Evolutionary conservation across 2,329 filamentous ascomycete genomes (phyloP).

Genomic region (Pseudogymnoascus sp.): DNA sequence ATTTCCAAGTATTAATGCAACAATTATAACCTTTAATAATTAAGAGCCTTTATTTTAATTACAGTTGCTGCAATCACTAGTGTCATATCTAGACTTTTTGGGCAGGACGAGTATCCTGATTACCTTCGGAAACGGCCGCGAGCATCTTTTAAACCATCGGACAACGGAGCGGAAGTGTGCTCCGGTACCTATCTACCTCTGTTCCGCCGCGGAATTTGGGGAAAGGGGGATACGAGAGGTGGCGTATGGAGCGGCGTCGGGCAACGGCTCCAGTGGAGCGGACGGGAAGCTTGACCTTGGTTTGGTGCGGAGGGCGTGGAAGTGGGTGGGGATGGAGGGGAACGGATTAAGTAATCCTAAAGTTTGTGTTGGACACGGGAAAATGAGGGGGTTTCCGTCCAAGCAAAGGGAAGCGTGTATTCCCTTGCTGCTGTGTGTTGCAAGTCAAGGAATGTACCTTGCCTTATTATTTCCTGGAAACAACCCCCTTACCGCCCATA

Average conservation of each 20-base stretch:
- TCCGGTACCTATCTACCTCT: not conserved
- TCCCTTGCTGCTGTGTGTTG: not conserved
- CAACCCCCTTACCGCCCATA: not conserved
- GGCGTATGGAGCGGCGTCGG: not conserved
- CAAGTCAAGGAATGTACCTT: not conserved
- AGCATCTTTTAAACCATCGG: not conserved
- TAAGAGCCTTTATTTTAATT: not conserved
- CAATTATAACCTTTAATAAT: not conserved
- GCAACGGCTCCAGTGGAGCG: not conserved
- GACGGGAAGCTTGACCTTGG: not conserved
- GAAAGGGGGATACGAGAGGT: not conserved
- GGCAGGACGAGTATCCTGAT: not conserved
- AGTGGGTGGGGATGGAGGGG: not conserved
- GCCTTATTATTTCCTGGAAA: not conserved
- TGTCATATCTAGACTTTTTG: not conserved
- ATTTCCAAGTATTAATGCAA: not conserved
- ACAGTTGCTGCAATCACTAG: not conserved
- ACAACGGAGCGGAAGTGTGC: not conserved
- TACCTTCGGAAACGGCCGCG: not conserved
- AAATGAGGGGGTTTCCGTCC: not conserved
- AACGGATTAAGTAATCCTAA: not conserved
- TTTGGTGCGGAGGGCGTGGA: not conserved
- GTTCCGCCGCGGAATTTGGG: not conserved
- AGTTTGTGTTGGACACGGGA: not conserved
- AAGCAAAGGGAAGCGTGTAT: not conserved